Conservation (phyloP, 331 rosid genomes). For the Telfairia occidentalis region DNA sequence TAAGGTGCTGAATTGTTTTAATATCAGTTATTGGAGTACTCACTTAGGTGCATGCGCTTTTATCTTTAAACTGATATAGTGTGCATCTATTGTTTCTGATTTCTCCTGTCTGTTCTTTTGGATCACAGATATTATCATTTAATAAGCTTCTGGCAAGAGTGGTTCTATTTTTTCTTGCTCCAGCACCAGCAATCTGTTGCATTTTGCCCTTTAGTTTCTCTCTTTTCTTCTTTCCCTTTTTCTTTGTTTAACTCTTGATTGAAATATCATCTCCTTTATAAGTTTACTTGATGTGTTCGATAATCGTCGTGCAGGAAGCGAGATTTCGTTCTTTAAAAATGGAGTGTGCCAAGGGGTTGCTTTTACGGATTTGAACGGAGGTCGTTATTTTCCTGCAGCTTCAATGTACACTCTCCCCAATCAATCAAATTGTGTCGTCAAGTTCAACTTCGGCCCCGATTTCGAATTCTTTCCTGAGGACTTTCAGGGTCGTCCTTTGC, state of each 20-base stretch:
- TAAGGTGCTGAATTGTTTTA: not conserved
- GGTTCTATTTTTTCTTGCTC: not conserved
- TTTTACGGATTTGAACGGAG: constrained; percentile 73
- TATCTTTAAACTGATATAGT: not conserved
- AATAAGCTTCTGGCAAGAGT: not conserved
- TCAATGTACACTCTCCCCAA: constrained; percentile 89
- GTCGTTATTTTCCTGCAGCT: constrained; percentile 89
- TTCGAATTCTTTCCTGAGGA: constrained; percentile 62
- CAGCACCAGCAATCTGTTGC: not conserved
- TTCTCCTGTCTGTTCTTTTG: not conserved
- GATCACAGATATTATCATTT: not conserved
- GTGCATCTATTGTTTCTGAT: not conserved
- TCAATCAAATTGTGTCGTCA: constrained; percentile 77
- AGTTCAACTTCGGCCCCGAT: constrained; percentile 93
- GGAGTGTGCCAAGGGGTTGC: constrained; percentile 88
- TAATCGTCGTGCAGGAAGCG: constrained; percentile 61
- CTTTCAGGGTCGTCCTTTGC: constrained; percentile 46
- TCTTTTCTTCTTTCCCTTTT: not conserved
- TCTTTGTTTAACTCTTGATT: not conserved
- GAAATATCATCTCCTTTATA: not conserved
- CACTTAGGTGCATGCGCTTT: not conserved
- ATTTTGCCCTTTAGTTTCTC: not conserved
- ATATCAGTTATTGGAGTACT: not conserved
- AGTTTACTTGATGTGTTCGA: not conserved
- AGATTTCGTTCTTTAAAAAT: constrained; percentile 77